phyloP scores from a whole-genome alignment of 345 rosid species.

The Excoecaria cochinchinensis region DNA sequence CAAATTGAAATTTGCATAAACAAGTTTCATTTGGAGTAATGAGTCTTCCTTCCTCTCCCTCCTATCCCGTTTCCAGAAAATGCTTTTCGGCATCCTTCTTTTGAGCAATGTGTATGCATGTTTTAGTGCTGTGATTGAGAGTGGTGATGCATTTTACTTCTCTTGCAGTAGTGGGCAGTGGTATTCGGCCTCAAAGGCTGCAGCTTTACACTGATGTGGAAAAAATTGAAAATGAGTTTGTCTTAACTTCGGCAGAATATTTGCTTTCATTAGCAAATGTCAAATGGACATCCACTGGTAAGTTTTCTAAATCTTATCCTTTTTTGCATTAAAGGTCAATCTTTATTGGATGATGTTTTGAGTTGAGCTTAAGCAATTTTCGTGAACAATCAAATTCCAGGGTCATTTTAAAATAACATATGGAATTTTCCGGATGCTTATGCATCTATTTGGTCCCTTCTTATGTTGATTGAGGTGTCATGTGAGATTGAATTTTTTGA shows the following conservation, averaged over 20 bases:
- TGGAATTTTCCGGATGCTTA: background rate
- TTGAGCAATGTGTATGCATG: background rate
- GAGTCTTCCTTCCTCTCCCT: background rate
- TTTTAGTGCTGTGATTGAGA: background rate
- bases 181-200: slow-evolving; percentile 37
- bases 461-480: background rate
- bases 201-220: slow-evolving; percentile 58
- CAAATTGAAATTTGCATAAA: no score
- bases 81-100: background rate
- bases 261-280: slow-evolving; percentile 66
- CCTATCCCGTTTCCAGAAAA: background rate
- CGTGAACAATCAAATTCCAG: background rate
- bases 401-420: background rate
- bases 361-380: background rate
- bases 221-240: slow-evolving; percentile 72
- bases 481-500: background rate
- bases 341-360: background rate
- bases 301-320: background rate
- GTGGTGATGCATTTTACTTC: slow-evolving; percentile 16
- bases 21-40: background rate
- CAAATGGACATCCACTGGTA: slow-evolving; percentile 72
- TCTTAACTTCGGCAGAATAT: slow-evolving; percentile 80
- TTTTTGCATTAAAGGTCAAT: background rate
- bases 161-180: slow-evolving; percentile 43
- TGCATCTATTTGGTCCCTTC: background rate